Base-by-base conservation (phyloP, 331 rosid species). In the Pyracantha coccinea region DNA sequence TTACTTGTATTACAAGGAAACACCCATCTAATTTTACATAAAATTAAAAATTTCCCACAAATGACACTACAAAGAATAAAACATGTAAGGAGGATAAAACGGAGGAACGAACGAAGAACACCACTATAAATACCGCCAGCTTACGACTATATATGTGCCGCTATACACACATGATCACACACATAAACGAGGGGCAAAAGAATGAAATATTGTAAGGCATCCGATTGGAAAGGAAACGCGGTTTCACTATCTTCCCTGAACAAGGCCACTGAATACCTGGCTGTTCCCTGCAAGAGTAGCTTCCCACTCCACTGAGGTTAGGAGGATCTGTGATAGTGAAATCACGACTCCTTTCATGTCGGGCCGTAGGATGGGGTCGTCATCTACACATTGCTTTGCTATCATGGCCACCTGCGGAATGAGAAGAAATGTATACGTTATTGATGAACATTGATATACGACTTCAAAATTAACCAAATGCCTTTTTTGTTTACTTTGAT, bases 221-320 rank as follows among this genome's bases (percentile, higher is more conserved):
- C 24, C 28, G 27, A 45, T 32, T 65, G 71, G 64, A 78, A 79
- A 21, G 45, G 64, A 79, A 66, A 60, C 67, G 64, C 29, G n/a
- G 50, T 66, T 70, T 54, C 74, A 60, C 82, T 91, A 91, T 84
- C 99, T 86, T 87, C 99, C 99, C 78, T 92, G 99, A 78, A 85
- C 99, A 82, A 92, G 99, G 24, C 99, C 99, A 84, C 99, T 92
- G 79, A 95, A 95, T 61, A 95, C 97, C 79, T 95, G 99, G 82
- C 99, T 95, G 81, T 89, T 95, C 70, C 99, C 99, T 5, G 99
- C 97, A 15, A 95, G 93, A 81, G 99, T 95, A 10, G 99, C 97
- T 86, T 95, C 99, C 99, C 99, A 95, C 83, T 95, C 99, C 64
- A 95, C 80, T 6, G 99, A 90, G 68, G 98, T 89, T 14, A 95